Conservation (phyloP, 805 yeast genomes). For the Wickerhamiella alocasiicola region DNA sequence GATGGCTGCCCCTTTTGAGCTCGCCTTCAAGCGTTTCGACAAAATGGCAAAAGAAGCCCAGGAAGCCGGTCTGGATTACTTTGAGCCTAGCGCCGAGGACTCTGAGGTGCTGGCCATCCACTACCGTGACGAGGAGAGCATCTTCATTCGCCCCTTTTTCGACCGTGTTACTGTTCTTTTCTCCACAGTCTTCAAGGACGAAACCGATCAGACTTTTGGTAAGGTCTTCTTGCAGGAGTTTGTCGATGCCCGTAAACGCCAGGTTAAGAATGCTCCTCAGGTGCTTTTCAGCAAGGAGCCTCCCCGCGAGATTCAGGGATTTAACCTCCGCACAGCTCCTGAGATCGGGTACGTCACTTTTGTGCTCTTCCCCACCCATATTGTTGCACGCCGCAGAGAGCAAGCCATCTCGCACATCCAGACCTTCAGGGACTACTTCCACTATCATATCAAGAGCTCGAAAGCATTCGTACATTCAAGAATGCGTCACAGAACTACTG, state of each 20-base stretch:
- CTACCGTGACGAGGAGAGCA: constrained; percentile 88
- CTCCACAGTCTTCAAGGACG: constrained; percentile 89
- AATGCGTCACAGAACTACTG: constrained; percentile 91
- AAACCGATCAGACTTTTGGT: constrained; percentile 63
- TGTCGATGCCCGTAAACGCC: constrained; percentile 89
- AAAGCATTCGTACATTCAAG: constrained; percentile 97
- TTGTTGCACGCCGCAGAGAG: constrained; percentile 63
- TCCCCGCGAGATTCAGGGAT: constrained; percentile 69
- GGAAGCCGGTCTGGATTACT: constrained; percentile 29
- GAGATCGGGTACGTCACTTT: constrained; percentile 50
- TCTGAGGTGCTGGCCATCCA: constrained; percentile 56
- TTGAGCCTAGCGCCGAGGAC: constrained; percentile 33
- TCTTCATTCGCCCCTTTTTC: constrained; percentile 79
- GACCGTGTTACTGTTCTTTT: constrained; percentile 96
- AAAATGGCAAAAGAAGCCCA: constrained; percentile 38
- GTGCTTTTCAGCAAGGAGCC: constrained; percentile 83
- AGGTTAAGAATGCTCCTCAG: constrained; percentile 97
- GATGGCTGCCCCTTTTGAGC: constrained; percentile 84
- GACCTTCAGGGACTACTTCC: constrained; percentile 91
- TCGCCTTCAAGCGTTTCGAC: constrained; percentile 72
- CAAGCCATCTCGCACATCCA: constrained; percentile 85
- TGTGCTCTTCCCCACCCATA: constrained; percentile 38
- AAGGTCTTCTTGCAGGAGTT: constrained; percentile 44
- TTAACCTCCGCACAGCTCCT: constrained; percentile 23
- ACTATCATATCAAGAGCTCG: constrained; percentile 95